A percentile compares a stretch with the other conserved stretches of the same genome.
Conservation (phyloP, 2,329 filamentous ascomycete species). For the Fusarium nematophilum region DNA sequence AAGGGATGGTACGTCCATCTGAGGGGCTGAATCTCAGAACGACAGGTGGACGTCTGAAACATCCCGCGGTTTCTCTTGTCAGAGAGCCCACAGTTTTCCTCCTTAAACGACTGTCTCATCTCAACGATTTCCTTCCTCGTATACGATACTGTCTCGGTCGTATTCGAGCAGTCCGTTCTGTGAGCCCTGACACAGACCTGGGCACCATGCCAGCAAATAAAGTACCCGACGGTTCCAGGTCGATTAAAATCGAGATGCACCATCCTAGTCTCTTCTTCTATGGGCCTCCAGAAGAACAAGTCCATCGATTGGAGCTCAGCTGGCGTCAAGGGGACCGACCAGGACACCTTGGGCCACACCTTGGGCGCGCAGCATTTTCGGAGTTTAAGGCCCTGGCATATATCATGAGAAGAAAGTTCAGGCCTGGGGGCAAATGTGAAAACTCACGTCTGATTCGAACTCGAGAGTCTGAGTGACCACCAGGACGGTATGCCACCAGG, state of each 20-base stretch:
- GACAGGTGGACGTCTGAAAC: too few relatives aligned
- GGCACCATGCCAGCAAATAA: constrained; percentile 16
- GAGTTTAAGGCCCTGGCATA: constrained; percentile 24
- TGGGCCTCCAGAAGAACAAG: not conserved
- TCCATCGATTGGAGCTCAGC: constrained; percentile 1
- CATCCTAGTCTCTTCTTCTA: constrained; percentile 6
- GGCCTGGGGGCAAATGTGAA: rapidly evolving
- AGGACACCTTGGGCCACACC: constrained; percentile 7
- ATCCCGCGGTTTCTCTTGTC: too few relatives aligned
- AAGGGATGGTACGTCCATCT: constrained; percentile 20
- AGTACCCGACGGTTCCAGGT: constrained; percentile 18
- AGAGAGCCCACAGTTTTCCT: too few relatives aligned
- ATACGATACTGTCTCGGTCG: too few relatives aligned
- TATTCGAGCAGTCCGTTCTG: too few relatives aligned
- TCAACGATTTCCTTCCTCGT: not conserved
- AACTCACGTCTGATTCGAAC: constrained; percentile 22
- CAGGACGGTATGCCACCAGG: constrained; percentile 28
- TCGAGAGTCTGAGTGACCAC: not conserved
- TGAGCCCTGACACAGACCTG: constrained; percentile 12
- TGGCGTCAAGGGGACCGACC: constrained; percentile 14
- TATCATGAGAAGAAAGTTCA: not conserved
- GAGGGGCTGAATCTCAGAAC: too few relatives aligned
- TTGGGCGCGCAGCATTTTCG: constrained; percentile 5
- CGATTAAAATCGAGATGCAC: constrained; percentile 15
- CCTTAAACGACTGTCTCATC: not conserved